Evolutionary conservation across 345 rosid species (phyloP).

Genomic region (Citrus maxima): DNA sequence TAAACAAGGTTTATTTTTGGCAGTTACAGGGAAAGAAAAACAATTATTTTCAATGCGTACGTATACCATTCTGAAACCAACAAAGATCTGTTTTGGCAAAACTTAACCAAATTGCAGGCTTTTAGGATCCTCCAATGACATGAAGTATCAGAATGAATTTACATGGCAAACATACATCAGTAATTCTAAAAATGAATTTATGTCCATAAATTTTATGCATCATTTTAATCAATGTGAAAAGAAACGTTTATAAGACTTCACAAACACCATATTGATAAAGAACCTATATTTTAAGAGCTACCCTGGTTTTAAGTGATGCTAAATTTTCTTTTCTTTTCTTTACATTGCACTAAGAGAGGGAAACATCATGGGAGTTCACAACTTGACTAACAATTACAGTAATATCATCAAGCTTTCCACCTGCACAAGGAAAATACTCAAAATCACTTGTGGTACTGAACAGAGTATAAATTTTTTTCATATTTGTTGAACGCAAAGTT

Average conservation of each 20-base stretch:
- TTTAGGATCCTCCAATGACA: neutral
- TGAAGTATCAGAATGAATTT: neutral
- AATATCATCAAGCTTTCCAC: conserved; percentile 88
- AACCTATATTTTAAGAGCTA: neutral
- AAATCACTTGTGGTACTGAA: conserved; percentile 8
- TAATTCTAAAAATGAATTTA: neutral
- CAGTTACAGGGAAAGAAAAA: neutral
- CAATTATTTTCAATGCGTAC: neutral
- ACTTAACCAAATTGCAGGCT: neutral
- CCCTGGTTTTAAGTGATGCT: neutral
- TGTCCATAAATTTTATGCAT: neutral
- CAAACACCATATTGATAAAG: neutral
- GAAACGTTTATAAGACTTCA: neutral
- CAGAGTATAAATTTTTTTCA: neutral
- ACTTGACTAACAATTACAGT: conserved; percentile 75
- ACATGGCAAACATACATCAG: neutral
- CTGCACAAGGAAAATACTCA: conserved; percentile 31
- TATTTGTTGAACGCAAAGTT: neutral
- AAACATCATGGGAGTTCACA: conserved; percentile 22
- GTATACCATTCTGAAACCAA: no score
- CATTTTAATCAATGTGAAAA: neutral
- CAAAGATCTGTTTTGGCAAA: neutral
- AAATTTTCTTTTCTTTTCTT: neutral
- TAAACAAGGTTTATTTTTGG: neutral
- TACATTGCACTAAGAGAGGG: neutral